Conservation (phyloP, 768 basidiomycete genomes). For the Mycena belliarum region DNA sequence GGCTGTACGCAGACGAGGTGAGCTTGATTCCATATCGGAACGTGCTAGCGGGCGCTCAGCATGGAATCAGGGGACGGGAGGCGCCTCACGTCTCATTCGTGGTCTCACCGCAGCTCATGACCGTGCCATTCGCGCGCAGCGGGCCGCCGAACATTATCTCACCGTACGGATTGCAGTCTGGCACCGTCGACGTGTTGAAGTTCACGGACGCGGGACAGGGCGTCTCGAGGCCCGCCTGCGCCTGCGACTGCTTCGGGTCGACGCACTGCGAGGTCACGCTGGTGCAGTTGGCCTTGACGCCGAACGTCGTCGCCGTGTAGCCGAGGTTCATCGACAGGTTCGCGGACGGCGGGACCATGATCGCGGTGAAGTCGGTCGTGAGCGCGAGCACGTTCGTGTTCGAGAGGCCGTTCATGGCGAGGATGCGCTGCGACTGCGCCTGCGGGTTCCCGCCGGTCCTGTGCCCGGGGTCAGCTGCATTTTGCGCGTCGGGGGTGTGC, state of each 20-base stretch:
- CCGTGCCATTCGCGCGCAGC: too few species aligned
- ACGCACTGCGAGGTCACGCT: slow-evolving; percentile 2
- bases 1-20: too few species aligned
- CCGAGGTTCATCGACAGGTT: neutral
- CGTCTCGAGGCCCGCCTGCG: neutral
- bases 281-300: neutral
- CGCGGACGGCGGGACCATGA: slow-evolving; percentile 1
- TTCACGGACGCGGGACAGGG: neutral
- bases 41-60: too few species aligned
- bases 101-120: too few species aligned
- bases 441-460: neutral
- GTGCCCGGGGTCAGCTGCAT: neutral
- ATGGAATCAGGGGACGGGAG: too few species aligned
- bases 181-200: neutral
- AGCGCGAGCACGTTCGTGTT: neutral
- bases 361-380: slow-evolving; percentile 9
- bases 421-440: neutral
- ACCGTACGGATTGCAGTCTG: too few species aligned
- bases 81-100: too few species aligned
- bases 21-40: neutral
- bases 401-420: slow-evolving; percentile 3
- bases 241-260: neutral
- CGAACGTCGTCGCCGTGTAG: neutral
- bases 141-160: too few species aligned
- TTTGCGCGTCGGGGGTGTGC: neutral